Evolutionary conservation across 2,329 filamentous ascomycete genomes (phyloP).

Genomic region (Dichotomopilus funicola): DNA sequence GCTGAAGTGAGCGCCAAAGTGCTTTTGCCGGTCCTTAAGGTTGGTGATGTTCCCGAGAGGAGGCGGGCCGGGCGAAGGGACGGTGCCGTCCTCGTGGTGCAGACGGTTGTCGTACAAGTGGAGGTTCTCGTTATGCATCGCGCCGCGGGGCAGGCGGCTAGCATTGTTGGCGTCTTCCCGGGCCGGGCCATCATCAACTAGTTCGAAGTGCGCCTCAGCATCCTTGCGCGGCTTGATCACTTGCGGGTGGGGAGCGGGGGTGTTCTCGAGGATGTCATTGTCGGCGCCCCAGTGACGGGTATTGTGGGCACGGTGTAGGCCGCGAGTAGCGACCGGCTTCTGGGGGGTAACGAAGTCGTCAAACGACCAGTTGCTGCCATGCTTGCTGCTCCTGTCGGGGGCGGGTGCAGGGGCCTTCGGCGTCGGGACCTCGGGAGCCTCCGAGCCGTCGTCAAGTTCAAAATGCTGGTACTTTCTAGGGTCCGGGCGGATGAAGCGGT

Average conservation of each 20-base stretch:
- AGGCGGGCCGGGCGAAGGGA: conserved; percentile 31
- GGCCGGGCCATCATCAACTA: conserved; percentile 64
- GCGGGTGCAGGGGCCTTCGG: conserved; percentile 40
- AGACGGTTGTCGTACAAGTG: conserved; percentile 73
- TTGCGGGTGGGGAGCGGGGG: conserved; percentile 51
- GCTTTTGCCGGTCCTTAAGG: conserved; percentile 64
- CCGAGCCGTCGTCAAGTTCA: conserved; percentile 64
- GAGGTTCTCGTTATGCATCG: conserved; percentile 60
- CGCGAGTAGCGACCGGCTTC: conserved; percentile 58
- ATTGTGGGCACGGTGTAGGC: conserved; percentile 47
- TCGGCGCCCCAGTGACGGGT: conserved; percentile 67
- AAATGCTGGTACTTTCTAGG: conserved; percentile 82
- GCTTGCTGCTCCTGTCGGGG: conserved; percentile 50
- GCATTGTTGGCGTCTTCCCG: conserved; percentile 40
- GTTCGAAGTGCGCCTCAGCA: conserved; percentile 75
- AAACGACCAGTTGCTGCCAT: conserved; percentile 77
- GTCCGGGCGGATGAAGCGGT: conserved; percentile 54
- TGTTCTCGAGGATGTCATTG: conserved; percentile 52
- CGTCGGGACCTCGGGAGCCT: conserved; percentile 40
- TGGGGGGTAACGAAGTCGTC: conserved; percentile 79
- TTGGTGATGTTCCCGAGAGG: conserved; percentile 65
- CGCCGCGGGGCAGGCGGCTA: conserved; percentile 42
- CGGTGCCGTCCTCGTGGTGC: conserved; percentile 51
- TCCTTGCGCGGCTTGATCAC: conserved; percentile 68
- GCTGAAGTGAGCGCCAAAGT: conserved; percentile 71